These are phyloP conservation scores for Thalassiosira hispida DNA, from an alignment of 352 stramenopile genomes.

Conservation along the genomic window DNA sequence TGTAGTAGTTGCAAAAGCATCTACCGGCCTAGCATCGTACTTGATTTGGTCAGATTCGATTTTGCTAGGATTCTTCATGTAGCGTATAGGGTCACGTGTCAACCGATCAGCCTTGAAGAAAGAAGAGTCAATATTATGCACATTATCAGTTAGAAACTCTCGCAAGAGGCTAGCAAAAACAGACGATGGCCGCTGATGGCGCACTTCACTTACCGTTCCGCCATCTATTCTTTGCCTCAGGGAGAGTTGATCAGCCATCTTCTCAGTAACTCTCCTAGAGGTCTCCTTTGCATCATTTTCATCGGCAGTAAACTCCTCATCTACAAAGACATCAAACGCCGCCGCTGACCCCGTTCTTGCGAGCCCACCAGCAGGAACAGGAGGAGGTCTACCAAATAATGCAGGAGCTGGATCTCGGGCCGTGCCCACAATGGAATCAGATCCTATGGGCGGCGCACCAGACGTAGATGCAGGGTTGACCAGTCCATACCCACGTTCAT, in stretches of 20 bases:
- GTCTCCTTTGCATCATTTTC: slow-evolving; percentile 41
- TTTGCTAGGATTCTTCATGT: slow-evolving; percentile 72
- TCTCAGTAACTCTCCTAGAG: slow-evolving; percentile 7
- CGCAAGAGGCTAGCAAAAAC: background rate
- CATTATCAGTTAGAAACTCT: background rate
- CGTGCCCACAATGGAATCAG: slow-evolving; percentile 36
- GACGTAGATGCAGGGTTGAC: slow-evolving; percentile 11
- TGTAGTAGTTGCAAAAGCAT: slow-evolving; percentile 4
- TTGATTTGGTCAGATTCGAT: slow-evolving; percentile 59
- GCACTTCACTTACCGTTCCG: slow-evolving; percentile 54
- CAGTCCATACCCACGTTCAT: slow-evolving; percentile 74
- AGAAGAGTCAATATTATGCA: slow-evolving; percentile 1
- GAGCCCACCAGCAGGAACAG: background rate
- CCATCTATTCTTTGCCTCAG: slow-evolving; percentile 72
- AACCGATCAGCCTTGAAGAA: slow-evolving; percentile 65
- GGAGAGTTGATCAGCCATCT: slow-evolving; percentile 64
- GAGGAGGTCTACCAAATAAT: background rate
- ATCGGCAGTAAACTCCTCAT: slow-evolving; percentile 60
- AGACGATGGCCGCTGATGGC: background rate
- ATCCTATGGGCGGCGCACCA: background rate
- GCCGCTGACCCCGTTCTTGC: slow-evolving; percentile 6
- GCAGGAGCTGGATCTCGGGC: background rate
- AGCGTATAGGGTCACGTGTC: slow-evolving; percentile 72
- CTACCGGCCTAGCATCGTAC: slow-evolving; percentile 25
- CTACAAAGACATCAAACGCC: slow-evolving; percentile 80